Evolutionary conservation across 2,329 filamentous ascomycete genomes (phyloP).

Genomic region (Fusarium coicis): DNA sequence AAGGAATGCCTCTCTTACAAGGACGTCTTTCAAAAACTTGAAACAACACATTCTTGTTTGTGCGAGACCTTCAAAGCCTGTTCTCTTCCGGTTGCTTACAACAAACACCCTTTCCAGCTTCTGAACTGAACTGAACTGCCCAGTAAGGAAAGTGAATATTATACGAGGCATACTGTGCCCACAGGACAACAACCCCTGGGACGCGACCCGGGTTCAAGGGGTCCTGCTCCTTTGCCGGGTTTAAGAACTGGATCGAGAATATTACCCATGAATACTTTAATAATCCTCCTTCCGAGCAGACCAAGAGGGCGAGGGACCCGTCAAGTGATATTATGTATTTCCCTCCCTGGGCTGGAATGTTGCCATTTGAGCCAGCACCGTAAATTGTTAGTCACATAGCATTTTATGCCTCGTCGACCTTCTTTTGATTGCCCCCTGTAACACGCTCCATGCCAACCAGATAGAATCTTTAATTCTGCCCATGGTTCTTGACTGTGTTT

Average conservation of each 20-base stretch:
- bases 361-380: neutral
- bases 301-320: neutral
- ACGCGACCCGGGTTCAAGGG: neutral
- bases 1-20: constrained; percentile 5
- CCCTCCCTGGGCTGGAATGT: neutral
- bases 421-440: neutral
- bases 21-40: neutral
- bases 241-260: constrained; percentile 17
- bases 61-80: neutral
- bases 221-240: neutral
- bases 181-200: neutral
- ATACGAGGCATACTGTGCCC: constrained; percentile 5
- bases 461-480: neutral
- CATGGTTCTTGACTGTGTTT: neutral
- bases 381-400: neutral
- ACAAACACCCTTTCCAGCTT: neutral
- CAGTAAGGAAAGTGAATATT: constrained; percentile 7
- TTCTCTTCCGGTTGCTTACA: neutral
- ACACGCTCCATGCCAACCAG: constrained; percentile 1
- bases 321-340: neutral
- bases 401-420: neutral
- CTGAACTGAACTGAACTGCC: constrained; percentile 1
- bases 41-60: neutral
- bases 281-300: constrained; percentile 4
- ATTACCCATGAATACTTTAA: constrained; percentile 24